Evolutionary conservation across 139 green algal genomes (phyloP).

Genomic region (Tetradesmus lagerheimii): DNA sequence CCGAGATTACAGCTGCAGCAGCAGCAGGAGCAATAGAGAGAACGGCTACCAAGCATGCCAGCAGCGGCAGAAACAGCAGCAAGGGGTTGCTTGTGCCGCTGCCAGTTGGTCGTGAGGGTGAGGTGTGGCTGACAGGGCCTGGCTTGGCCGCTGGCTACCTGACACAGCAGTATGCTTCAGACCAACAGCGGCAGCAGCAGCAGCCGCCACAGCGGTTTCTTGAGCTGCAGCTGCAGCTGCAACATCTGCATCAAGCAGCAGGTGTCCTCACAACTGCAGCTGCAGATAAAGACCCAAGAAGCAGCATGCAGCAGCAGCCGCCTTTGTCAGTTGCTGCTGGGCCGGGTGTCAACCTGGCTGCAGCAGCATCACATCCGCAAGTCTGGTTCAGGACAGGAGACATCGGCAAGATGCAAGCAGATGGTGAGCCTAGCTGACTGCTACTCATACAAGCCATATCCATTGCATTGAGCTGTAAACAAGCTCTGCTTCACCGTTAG

Average conservation of each 20-base stretch:
- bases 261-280: constrained; percentile 4
- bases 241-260: neutral
- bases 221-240: constrained; percentile 6
- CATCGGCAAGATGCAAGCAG: constrained; percentile 40
- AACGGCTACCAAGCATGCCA: neutral
- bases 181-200: neutral
- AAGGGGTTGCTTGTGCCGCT: neutral
- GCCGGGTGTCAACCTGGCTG: neutral
- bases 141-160: constrained; percentile 65
- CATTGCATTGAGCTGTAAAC: too few relatives aligned
- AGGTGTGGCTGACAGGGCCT: constrained; percentile 60
- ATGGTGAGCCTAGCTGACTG: constrained; percentile 28
- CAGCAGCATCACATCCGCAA: neutral
- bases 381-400: constrained; percentile 59
- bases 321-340: constrained; percentile 11
- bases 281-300: neutral
- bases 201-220: neutral
- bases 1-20: neutral
- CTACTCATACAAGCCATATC: neutral
- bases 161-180: neutral
- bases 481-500: too few relatives aligned
- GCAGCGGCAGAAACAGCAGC: neutral
- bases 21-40: neutral
- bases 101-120: constrained; percentile 43
- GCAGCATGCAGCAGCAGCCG: neutral